Base-by-base conservation (phyloP, 345 rosid genomes). In the Citrus australasica region DNA sequence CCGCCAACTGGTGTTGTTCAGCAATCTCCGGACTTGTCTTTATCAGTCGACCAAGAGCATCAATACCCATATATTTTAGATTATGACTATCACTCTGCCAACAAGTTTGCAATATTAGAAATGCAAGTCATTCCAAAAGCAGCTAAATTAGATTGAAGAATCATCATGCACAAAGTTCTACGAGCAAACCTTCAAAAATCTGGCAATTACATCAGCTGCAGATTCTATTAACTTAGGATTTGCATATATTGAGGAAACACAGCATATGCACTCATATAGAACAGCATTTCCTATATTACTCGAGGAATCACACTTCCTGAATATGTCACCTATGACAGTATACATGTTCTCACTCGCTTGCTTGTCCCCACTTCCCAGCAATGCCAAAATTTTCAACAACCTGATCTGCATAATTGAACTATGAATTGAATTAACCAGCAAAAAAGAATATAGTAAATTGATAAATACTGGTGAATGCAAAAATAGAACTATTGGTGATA, bases 1-100 rank as follows among this genome's bases (percentile, higher is more conserved):
- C 98, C 78, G 99, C 97, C 87, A 96, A 84, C 74, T 96, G 99
- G 80, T 96, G 99, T 85, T 96, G 98, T 82, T 94, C 99, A 68
- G 95, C 98, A 77, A 94, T 92, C 69, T 96, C 99, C 66, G 98
- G 95, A 78, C 91, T 92, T 78, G 88, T 86, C 84, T 92, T 95
- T 82, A 96, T 94, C 87, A 96, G 83, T 76, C 92, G 90, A 61
- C 99, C 97, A 80, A 96, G 93, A 51, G 92, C 98, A 87, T 94
- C 98, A 82, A 96, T 92, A 66, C 98, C 99, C 98, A 96, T 90
- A 78, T 94, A 96, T 85, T 90, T 94, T 75, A 96, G 84, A 89
- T 96, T 96, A 84, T 96, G 97, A 89, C 87, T 90, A 82, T 96
- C 98, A 86, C 98, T 94, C 99, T 96, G 93, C 86, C 75, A 85